Evolutionary conservation across 306 rosid genomes (phyloP), one percentile per base, ranked within the genome.

Genomic region (Dalbergia cultrata): DNA sequence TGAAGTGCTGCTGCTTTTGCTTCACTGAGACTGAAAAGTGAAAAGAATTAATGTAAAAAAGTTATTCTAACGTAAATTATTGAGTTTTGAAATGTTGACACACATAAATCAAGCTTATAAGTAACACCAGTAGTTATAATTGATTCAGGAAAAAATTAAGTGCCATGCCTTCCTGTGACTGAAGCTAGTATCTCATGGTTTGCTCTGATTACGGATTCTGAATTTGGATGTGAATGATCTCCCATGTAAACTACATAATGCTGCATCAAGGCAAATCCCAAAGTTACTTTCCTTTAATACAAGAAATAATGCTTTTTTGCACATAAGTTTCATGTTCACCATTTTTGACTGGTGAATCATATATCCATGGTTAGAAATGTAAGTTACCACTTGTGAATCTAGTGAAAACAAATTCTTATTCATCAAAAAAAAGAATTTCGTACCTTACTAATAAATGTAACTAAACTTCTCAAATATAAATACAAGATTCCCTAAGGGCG

Each of bases 171-270:
- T 78, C 91, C 91, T 7, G 86, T 83, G 58, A 88, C 88, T 52
- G 93, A 86, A 79, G 94, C 81, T 71, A 90, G 86, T 34, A 88
- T 81, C 70, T 92, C 82, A 82, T 87, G 97, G 84, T 90, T 92
- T 43, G 85, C 91, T 74, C 84, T 76, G 78, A 90, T 44, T 50
- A 84, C 92, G 7, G 88, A 83, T 80, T 92, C 87, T 6, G 90
- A 84, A 82, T 84, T 90, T 54, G 90, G 87, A 71, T 88, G 90
- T 50, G 88, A 85, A 71, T 87, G 92, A 67, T 84, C 90, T 85
- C 92, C 94, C 87, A 88, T 86, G 82, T 92, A 92, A 57, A 92
- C 82, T 72, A 88, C 85, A 83, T 92, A 87, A 73, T 90, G 97
- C 92, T 88, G 85, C 76, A 22, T 68, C 75, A 67, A 44, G 9